A percentile compares a stretch with the other conserved stretches of the same genome.
Conservation (phyloP, 2,329 filamentous ascomycete genomes). For the Lasiodiplodia hormozganensis region DNA sequence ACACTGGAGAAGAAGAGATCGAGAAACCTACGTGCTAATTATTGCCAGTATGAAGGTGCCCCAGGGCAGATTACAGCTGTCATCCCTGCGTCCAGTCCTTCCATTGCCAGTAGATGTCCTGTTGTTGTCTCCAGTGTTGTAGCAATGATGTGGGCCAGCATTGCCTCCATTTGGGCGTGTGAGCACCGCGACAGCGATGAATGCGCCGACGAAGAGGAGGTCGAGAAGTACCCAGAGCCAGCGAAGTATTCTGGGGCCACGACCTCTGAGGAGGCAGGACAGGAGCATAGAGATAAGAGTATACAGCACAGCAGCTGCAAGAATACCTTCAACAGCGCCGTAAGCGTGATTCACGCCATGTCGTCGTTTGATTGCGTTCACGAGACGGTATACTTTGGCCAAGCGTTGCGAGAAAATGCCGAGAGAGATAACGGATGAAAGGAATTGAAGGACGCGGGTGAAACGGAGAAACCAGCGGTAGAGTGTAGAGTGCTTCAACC, state of each 20-base stretch:
- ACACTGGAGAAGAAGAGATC: background rate
- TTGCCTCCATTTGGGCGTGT: conserved; percentile 46
- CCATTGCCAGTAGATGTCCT: conserved; percentile 26
- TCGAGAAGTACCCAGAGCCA: conserved; percentile 53
- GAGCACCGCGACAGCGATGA: conserved; percentile 53
- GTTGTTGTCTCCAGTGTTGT: conserved; percentile 23
- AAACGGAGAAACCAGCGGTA: conserved; percentile 45
- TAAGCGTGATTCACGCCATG: conserved; percentile 42
- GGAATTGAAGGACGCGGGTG: conserved; percentile 53
- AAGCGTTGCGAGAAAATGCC: conserved; percentile 53
- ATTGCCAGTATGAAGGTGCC: conserved; percentile 54
- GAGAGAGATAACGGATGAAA: conserved; percentile 53
- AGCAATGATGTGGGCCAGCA: conserved; percentile 45
- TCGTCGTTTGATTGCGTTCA: conserved; percentile 40
- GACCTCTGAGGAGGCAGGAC: conserved; percentile 42
- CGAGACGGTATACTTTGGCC: conserved; percentile 50
- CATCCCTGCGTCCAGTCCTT: conserved; percentile 35
- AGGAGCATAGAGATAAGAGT: conserved; percentile 49
- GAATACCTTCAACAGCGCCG: conserved; percentile 54
- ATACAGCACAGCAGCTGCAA: conserved; percentile 54
- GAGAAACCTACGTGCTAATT: conserved; percentile 51
- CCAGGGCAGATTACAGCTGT: conserved; percentile 50
- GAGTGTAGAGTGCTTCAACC: conserved; percentile 34
- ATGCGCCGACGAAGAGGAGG: conserved; percentile 34
- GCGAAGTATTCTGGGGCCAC: conserved; percentile 42